Percentiles rank a stretch among this genome's conserved stretches.
Conservation (phyloP, 2,329 filamentous ascomycete species). For the Helminthosporium solani region DNA sequence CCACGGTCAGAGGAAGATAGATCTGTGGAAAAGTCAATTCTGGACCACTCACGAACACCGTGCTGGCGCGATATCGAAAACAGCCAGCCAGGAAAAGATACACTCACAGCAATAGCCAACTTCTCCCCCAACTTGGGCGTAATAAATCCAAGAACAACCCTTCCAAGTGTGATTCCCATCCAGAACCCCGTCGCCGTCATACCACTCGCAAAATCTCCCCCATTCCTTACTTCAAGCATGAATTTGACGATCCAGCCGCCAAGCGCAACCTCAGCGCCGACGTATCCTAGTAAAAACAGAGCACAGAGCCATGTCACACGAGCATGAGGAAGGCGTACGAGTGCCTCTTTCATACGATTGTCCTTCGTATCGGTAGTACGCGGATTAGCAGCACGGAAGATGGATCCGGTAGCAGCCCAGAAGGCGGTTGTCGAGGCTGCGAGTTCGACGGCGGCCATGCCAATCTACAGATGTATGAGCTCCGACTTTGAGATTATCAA, state of each 20-base stretch:
- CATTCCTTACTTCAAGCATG: constrained; percentile 76
- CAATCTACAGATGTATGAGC: constrained; percentile 45
- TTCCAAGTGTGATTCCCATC: constrained; percentile 75
- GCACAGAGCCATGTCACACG: constrained; percentile 72
- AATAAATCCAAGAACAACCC: constrained; percentile 72
- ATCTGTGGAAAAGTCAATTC: constrained; percentile 33
- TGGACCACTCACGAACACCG: not conserved
- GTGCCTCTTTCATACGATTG: constrained; percentile 53
- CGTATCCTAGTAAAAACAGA: constrained; percentile 74
- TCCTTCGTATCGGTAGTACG: constrained; percentile 47
- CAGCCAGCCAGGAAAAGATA: constrained; percentile 17
- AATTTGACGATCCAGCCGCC: constrained; percentile 84
- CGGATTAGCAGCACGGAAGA: constrained; percentile 56
- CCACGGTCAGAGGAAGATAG: constrained; percentile 66
- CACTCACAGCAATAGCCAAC: constrained; percentile 48
- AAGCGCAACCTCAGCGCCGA: constrained; percentile 74
- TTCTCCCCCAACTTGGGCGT: constrained; percentile 75
- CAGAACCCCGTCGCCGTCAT: constrained; percentile 80
- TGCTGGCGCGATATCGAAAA: too few species aligned
- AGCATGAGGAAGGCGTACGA: constrained; percentile 48
- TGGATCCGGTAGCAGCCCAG: constrained; percentile 60
- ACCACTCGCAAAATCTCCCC: constrained; percentile 68
- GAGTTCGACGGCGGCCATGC: constrained; percentile 58
- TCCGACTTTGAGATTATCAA: not conserved
- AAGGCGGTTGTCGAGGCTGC: constrained; percentile 57